Evolutionary conservation across 1,139 yeast species (phyloP), one percentile per base, ranked within the genome.

Genomic region (Pichia sp.): DNA sequence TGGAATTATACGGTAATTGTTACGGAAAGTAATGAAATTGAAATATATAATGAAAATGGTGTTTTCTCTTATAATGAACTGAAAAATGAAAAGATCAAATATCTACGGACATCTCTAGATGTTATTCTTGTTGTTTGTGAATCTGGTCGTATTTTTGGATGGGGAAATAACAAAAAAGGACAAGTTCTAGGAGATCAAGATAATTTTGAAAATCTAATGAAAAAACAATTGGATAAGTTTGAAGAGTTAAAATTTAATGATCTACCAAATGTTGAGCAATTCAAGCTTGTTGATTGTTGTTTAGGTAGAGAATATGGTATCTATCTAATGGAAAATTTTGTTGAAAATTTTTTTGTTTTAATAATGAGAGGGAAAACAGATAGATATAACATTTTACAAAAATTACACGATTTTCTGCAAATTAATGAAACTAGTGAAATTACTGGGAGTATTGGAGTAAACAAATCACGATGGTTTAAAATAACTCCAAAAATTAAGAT

Each of bases 101-200:
- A 11, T 31, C 18, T 39, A 8, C 18, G 40, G 8, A 67, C 82
- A 0, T 80, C 88, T 0, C 62, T 87, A 47, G 73, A 76, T 44
- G 88, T 83, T 53, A 74, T 79, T 0, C 70, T 85, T 0, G 63
- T 82, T 0, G 25, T 18, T 5, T 41, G 27, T 28, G n/a, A 30
- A 5, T 38, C 42, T 44, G 78, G 78, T 0, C 58, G 64, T 4
- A 63, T 84, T 1, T 77, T 72, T 58, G 96, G 95, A 0, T 89
- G 96, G 94, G 97, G 97, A 0, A 78, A 77, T 44, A 78, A 86
- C 44, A 75, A 89, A 40, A 84, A 82, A 60, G 89, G 92, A 6
- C 96, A 89, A 62, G 63, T 89, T 28, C 76, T 63, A 40, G 53
- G 53, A 2, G 45, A 53, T 60, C 7, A 36, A 36, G 9, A 36